Conservation (phyloP, 176 grass and related monocot species). For the Paspalum vaginatum region DNA sequence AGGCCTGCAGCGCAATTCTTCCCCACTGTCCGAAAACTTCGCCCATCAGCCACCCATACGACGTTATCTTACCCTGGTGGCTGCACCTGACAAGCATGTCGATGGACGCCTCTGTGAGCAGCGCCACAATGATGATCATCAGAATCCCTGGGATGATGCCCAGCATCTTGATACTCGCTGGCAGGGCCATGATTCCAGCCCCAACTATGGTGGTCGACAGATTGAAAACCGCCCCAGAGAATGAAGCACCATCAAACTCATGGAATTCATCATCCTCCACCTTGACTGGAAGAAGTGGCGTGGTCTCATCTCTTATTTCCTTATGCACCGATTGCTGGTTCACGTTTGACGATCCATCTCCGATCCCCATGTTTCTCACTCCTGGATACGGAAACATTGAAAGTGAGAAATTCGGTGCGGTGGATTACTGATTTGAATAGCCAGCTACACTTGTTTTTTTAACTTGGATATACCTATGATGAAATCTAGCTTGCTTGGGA, state of each 20-base stretch:
- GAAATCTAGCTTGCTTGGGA: background rate
- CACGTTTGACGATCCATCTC: background rate
- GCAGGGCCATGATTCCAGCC: slow-evolving; percentile 94
- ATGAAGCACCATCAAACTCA: slow-evolving; percentile 63
- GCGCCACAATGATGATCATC: slow-evolving; percentile 73
- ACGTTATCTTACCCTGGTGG: slow-evolving; percentile 60
- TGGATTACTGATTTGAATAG: background rate
- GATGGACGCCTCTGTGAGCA: slow-evolving; percentile 82
- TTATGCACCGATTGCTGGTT: background rate
- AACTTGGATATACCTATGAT: background rate
- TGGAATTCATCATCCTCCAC: slow-evolving; percentile 46
- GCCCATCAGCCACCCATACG: slow-evolving; percentile 84
- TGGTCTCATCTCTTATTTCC: slow-evolving; percentile 58
- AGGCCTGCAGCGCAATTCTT: slow-evolving; percentile 69
- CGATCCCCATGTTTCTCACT: slow-evolving; percentile 24
- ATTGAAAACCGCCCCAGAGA: slow-evolving; percentile 78
- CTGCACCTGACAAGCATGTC: slow-evolving; percentile 84
- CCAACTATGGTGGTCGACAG: slow-evolving; percentile 87
- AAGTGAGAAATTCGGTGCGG: background rate
- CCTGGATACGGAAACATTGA: slow-evolving; percentile 13
- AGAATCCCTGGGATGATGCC: slow-evolving; percentile 81
- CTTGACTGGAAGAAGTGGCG: slow-evolving; percentile 62
- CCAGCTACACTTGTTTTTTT: background rate
- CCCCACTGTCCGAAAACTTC: slow-evolving; percentile 63
- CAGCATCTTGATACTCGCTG: slow-evolving; percentile 83